Percentiles rank a stretch among this genome's conserved stretches.
Evolutionary conservation across 2,329 filamentous ascomycete species (phyloP).

Genomic region (Sclerotinia spermophila): DNA sequence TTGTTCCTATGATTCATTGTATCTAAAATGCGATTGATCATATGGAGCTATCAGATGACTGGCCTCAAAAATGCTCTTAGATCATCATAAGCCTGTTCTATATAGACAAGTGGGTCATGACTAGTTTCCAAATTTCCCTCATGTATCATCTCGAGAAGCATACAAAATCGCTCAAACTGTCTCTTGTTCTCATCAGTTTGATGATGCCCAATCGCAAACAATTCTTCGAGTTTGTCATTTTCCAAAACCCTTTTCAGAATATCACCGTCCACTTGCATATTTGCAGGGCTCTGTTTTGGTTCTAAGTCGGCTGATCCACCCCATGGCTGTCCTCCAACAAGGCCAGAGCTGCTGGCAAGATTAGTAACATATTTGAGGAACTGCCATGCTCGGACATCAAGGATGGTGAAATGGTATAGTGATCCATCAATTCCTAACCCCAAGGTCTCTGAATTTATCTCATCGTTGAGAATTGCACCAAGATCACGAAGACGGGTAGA

Average conservation of each 20-base stretch:
- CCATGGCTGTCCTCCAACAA: slow-evolving; percentile 49
- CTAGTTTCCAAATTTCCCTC: slow-evolving; percentile 39
- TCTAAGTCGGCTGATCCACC: slow-evolving; percentile 36
- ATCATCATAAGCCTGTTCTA: slow-evolving; percentile 51
- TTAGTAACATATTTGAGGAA: slow-evolving; percentile 73
- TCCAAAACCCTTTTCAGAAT: slow-evolving; percentile 55
- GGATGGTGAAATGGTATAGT: slow-evolving; percentile 63
- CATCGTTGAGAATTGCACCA: background rate
- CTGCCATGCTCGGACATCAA: slow-evolving; percentile 60
- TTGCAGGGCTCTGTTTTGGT: slow-evolving; percentile 42
- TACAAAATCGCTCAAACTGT: slow-evolving; percentile 41
- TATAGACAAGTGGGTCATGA: slow-evolving; percentile 38
- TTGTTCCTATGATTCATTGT: background rate
- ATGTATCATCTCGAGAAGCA: slow-evolving; percentile 50
- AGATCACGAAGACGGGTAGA: background rate
- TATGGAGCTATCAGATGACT: slow-evolving; percentile 41
- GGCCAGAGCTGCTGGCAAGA: slow-evolving; percentile 50
- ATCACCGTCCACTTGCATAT: slow-evolving; percentile 66
- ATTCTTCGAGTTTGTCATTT: slow-evolving; percentile 43
- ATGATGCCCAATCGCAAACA: slow-evolving; percentile 36
- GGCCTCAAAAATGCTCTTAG: slow-evolving; percentile 52
- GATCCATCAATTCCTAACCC: slow-evolving; percentile 68
- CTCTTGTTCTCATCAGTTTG: slow-evolving; percentile 13
- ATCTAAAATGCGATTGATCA: background rate
- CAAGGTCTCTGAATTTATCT: slow-evolving; percentile 46